phyloP scores from a whole-genome alignment of 139 green algal genomes.

The Chloropicon primus region DNA sequence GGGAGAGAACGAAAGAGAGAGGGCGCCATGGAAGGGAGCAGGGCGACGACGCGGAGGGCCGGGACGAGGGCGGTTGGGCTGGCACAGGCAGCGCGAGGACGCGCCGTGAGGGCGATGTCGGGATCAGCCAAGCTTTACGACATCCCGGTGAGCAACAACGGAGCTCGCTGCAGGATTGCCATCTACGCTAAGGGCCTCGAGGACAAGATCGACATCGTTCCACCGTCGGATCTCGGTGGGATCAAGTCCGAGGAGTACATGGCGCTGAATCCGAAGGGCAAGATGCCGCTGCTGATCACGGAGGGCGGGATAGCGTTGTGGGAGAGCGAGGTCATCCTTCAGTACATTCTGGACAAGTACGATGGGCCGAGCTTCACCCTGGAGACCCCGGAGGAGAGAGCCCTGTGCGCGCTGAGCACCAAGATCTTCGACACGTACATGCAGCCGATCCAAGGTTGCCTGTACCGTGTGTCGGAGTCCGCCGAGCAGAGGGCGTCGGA shows the following conservation, averaged over 20 bases:
- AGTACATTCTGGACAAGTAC: conserved; percentile 60
- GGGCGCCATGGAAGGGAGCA: not conserved
- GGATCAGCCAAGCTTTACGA: conserved; percentile 36
- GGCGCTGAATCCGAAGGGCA: conserved; percentile 33
- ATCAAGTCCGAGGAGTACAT: conserved; percentile 35
- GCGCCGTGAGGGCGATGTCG: too few relatives aligned
- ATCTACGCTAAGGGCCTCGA: conserved; percentile 50
- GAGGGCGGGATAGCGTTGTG: conserved; percentile 39
- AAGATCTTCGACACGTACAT: conserved; percentile 65
- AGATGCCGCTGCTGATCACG: conserved; percentile 57
- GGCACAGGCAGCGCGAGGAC: not conserved
- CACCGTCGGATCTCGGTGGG: conserved; percentile 34
- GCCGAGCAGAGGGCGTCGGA: conserved; percentile 24
- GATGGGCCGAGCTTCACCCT: conserved; percentile 30
- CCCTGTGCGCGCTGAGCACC: conserved; percentile 21
- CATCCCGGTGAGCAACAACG: conserved; percentile 46
- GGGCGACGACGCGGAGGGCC: not conserved
- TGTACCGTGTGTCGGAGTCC: conserved; percentile 49
- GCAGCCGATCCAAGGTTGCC: conserved; percentile 19
- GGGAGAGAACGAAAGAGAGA: too few relatives aligned
- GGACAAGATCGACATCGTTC: conserved; percentile 33
- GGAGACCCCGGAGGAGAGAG: conserved; percentile 32
- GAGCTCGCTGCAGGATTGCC: conserved; percentile 39
- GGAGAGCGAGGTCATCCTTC: conserved; percentile 52
- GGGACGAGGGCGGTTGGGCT: not conserved